Evolutionary conservation across 1,284 basidiomycete species (phyloP).

Genomic region (Tylopilus sp.): DNA sequence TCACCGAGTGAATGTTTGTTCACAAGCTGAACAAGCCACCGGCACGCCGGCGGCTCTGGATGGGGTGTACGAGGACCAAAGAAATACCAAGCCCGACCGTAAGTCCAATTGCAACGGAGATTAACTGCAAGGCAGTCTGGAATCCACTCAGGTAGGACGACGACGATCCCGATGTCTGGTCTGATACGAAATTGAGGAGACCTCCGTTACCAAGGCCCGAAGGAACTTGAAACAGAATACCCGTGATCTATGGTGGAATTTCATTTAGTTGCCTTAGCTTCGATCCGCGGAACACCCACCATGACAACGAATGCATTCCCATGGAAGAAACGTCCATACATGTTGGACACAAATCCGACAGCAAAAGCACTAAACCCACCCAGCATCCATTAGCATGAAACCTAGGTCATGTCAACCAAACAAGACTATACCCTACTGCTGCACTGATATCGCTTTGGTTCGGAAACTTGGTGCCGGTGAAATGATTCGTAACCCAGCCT

Average conservation of each 20-base stretch:
- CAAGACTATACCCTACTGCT: constrained; percentile 65
- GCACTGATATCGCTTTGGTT: constrained; percentile 81
- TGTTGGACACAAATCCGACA: constrained; percentile 86
- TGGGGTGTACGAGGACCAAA: constrained; percentile 67
- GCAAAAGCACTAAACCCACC: constrained; percentile 70
- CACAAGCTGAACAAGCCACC: constrained; percentile 58
- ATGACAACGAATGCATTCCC: constrained; percentile 85
- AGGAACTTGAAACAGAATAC: constrained; percentile 90
- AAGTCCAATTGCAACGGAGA: constrained; percentile 71
- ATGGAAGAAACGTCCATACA: constrained; percentile 85
- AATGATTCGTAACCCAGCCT: constrained; percentile 87
- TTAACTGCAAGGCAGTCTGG: constrained; percentile 72
- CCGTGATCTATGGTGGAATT: constrained; percentile 64
- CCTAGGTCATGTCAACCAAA: not conserved
- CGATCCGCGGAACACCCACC: constrained; percentile 51
- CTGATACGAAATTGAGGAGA: constrained; percentile 80
- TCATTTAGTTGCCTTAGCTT: not conserved
- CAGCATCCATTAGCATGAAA: constrained; percentile 1
- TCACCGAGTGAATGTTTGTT: constrained; percentile 5
- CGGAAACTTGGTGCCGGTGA: constrained; percentile 72
- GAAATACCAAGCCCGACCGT: constrained; percentile 81
- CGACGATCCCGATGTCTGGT: constrained; percentile 60
- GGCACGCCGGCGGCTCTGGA: constrained; percentile 65
- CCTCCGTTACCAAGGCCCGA: constrained; percentile 89
- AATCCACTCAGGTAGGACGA: constrained; percentile 74